Conservation (phyloP, 2,329 filamentous ascomycete species). For the Aspergillus pseudonomiae region DNA sequence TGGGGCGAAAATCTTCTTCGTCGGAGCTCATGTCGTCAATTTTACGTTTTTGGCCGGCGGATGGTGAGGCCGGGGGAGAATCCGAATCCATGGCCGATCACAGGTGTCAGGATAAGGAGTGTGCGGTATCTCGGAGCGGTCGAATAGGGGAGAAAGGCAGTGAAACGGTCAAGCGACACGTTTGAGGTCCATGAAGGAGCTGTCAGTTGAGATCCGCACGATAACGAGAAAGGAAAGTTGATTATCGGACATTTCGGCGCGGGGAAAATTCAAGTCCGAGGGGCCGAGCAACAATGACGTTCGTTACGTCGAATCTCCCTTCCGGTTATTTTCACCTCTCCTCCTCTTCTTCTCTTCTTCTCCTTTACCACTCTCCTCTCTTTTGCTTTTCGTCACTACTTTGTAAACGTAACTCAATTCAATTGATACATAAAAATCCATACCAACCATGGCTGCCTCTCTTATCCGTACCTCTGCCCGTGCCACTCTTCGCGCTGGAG, state of each 20-base stretch:
- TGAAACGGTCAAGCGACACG: background rate
- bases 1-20: slow-evolving; percentile 39
- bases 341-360: background rate
- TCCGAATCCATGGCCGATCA: slow-evolving; percentile 37
- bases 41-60: slow-evolving; percentile 46
- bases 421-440: slow-evolving; percentile 13
- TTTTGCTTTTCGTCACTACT: slow-evolving; percentile 11
- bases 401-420: slow-evolving; percentile 8
- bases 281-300: slow-evolving; percentile 27
- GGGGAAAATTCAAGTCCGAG: slow-evolving; percentile 25
- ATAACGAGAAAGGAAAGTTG: slow-evolving; percentile 3
- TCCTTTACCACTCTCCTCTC: background rate
- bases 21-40: slow-evolving; percentile 44
- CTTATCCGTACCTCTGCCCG: slow-evolving; percentile 74
- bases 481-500: slow-evolving; percentile 69
- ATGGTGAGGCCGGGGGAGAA: slow-evolving; percentile 33
- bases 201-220: background rate
- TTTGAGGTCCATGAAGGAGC: background rate
- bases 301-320: slow-evolving; percentile 7
- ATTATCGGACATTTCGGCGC: slow-evolving; percentile 19
- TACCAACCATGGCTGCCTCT: slow-evolving; percentile 68
- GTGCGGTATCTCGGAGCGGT: background rate
- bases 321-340: slow-evolving; percentile 1
- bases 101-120: background rate
- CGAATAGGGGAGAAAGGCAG: background rate